Conservation (phyloP, 2,329 filamentous ascomycete genomes). For the Piedraia hortae region DNA sequence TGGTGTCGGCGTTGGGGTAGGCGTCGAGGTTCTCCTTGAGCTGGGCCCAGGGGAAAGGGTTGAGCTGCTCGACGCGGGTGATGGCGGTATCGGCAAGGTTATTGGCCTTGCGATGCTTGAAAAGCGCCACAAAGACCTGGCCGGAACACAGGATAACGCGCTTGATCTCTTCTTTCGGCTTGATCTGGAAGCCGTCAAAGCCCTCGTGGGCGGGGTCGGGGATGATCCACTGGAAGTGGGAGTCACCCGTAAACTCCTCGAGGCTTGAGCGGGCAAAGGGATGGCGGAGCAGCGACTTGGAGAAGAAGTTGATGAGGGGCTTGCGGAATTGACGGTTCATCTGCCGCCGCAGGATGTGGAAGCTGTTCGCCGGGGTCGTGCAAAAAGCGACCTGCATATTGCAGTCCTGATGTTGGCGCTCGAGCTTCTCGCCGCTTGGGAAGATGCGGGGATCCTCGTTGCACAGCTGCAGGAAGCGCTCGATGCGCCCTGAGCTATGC, state of each 20-base stretch:
- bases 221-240: conserved; percentile 93
- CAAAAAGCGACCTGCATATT: conserved; percentile 98
- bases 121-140: conserved; percentile 72
- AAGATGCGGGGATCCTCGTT: conserved; percentile 92
- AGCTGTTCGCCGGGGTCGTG: conserved; percentile 86
- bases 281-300: conserved; percentile 84
- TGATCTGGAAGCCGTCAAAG: conserved; percentile 32
- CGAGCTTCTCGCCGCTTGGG: conserved; percentile 65
- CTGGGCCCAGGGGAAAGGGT: conserved; percentile 96
- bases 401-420: conserved; percentile 95
- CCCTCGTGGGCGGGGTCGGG: conserved; percentile 61
- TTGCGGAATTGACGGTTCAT: conserved; percentile 99
- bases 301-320: conserved; percentile 94
- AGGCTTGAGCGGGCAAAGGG: conserved; percentile 70
- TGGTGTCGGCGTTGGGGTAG: conserved; percentile 92
- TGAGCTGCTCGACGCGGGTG: conserved; percentile 86
- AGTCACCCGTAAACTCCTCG: conserved; percentile 72
- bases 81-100: conserved; percentile 76
- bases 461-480: conserved; percentile 87
- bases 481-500: conserved; percentile 90
- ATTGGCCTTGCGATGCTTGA: conserved; percentile 73
- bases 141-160: conserved; percentile 85
- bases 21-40: conserved; percentile 86
- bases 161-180: conserved; percentile 60
- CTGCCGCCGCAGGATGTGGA: conserved; percentile 87